These are phyloP conservation scores for Blastobotrys apis DNA, from an alignment of 1,139 yeast genomes.

Conservation along the genomic window DNA sequence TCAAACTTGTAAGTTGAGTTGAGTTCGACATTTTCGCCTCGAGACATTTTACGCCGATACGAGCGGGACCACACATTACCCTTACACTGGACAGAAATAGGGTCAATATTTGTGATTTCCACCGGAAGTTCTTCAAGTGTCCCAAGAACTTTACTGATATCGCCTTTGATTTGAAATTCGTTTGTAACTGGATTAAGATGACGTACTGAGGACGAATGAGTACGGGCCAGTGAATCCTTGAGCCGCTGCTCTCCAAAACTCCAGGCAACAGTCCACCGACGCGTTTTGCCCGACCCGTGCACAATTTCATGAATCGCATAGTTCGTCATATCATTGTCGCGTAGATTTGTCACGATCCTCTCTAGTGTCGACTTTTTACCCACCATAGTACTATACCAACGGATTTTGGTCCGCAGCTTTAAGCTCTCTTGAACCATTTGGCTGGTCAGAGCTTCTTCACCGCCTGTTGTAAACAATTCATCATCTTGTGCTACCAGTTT, in stretches of 20 bases:
- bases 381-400: slow-evolving; percentile 41
- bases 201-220: slow-evolving; percentile 4
- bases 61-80: slow-evolving; percentile 38
- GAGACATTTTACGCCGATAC: slow-evolving; percentile 27
- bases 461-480: slow-evolving; percentile 42
- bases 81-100: slow-evolving; percentile 8
- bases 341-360: slow-evolving; percentile 25
- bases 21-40: slow-evolving; percentile 10
- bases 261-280: slow-evolving; percentile 45
- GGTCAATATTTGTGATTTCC: slow-evolving; percentile 2
- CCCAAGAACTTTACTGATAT: neutral
- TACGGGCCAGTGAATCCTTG: slow-evolving; percentile 11
- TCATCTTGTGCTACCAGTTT: slow-evolving; percentile 27
- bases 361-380: slow-evolving; percentile 36
- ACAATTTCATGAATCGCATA: slow-evolving; percentile 33
- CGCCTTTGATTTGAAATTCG: neutral
- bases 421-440: slow-evolving; percentile 36
- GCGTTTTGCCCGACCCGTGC: slow-evolving; percentile 34
- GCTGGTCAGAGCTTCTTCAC: slow-evolving; percentile 39
- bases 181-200: slow-evolving; percentile 10
- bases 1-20: slow-evolving; percentile 6
- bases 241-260: slow-evolving; percentile 25
- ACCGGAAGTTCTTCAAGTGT: slow-evolving; percentile 5
- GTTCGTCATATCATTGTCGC: slow-evolving; percentile 23
- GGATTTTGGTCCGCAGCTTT: slow-evolving; percentile 13